Evolutionary conservation across 2,329 filamentous ascomycete genomes (phyloP), one percentile per base, ranked within the genome.

Genomic region (Rutstroemia sp.): DNA sequence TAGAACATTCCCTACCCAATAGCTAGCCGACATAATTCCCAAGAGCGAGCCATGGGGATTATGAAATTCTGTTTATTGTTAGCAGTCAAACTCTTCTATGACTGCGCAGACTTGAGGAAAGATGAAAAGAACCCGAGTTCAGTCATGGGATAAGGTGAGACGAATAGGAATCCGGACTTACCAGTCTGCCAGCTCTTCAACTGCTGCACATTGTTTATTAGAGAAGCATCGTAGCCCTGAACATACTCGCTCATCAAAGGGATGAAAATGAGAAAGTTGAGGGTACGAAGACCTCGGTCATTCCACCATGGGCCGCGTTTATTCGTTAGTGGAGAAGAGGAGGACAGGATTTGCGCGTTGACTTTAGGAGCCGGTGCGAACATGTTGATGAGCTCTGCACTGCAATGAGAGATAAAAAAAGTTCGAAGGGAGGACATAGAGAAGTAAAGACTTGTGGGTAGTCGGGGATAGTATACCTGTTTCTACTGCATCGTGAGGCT

Each of bases 211-310:
- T 61, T 60, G 42, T 62, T 62, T 10, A 61, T 61, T 5, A 62
- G 39, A 55, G 47, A 53, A 4, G 54, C 42, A 21, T 60, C 57
- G 30, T 62, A 62, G 7, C 57, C 59, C 52, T 61, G 61, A 17
- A 63, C 58, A 57, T 60, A 61, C 45, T 63, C 59, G 51, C 61
- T 63, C 59, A 60, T 61, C 30, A 61, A 38, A 1, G 61, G 59
- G 39, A 61, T 60, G 21, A 63, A 47, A n/a, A 63, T 51, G n/a
- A 61, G 48, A 19, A 61, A 55, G 40, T 57, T 61, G 19, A 60
- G 47, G 12, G 49, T 51, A 2, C 56, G 47, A 4, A 60, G 42
- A 10, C 61, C 60, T 5, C 46, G 51, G 38, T 63, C 58, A 16
- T 63, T 60, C 56, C 56, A 60, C 60, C 58, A 58, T 8, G 48